These are phyloP conservation scores for Hyparrhenia diplandra DNA, from an alignment of 176 grass and related monocot species.

Conservation along the genomic window DNA sequence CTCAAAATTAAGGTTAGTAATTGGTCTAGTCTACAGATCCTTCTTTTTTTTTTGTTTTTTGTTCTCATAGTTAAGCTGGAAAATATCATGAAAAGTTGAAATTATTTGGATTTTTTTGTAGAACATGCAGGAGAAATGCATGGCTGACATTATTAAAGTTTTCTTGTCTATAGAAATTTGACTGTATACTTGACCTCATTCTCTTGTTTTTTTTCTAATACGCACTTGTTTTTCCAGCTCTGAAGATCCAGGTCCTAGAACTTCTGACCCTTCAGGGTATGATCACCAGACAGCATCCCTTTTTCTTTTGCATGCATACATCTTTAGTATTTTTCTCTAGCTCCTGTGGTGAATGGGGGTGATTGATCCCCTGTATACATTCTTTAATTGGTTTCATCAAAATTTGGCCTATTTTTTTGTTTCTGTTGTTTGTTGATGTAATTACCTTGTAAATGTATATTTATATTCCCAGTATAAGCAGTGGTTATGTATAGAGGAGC, in stretches of 20 bases:
- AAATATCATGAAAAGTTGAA: not conserved
- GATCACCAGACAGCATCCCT: not conserved
- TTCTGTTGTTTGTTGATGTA: not conserved
- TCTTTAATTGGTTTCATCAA: not conserved
- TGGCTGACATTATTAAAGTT: not conserved
- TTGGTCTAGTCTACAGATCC: not conserved
- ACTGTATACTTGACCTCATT: not conserved
- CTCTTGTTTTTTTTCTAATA: not conserved
- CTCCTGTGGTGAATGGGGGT: not conserved
- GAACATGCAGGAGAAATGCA: not conserved
- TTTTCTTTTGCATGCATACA: not conserved
- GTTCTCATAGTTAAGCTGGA: not conserved
- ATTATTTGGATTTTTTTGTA: not conserved
- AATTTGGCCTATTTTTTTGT: not conserved
- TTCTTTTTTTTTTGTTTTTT: not conserved
- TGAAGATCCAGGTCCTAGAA: slow-evolving; percentile 8
- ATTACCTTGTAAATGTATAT: not conserved
- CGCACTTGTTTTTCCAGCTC: slow-evolving; percentile 42
- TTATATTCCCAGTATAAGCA: not conserved
- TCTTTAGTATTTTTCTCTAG: not conserved
- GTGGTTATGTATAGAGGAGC: not conserved
- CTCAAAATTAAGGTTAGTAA: not conserved
- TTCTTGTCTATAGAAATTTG: not conserved
- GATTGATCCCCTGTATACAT: not conserved
- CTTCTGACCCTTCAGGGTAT: slow-evolving; percentile 49